Conservation (phyloP, 768 basidiomycete genomes). For the Russula vinacea region DNA sequence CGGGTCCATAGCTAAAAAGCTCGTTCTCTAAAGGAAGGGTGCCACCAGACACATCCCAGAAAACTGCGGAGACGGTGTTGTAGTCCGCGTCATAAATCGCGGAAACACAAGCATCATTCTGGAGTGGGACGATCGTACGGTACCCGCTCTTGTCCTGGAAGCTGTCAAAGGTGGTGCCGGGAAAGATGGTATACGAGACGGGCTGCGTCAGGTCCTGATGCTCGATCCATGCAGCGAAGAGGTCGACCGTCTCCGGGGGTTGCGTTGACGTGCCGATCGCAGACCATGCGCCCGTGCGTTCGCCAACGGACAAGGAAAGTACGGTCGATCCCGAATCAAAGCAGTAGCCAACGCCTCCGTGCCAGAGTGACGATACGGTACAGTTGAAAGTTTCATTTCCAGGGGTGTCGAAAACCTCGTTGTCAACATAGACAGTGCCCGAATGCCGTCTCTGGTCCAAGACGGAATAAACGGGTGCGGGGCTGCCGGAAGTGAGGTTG, state of each 20-base stretch:
- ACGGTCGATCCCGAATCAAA: conserved; percentile 39
- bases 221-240: conserved; percentile 62
- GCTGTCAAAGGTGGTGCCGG: conserved; percentile 42
- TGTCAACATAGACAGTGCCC: conserved; percentile 46
- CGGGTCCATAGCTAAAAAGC: conserved; percentile 32
- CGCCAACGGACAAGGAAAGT: conserved; percentile 45
- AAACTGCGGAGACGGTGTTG: conserved; percentile 47
- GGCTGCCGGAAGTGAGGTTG: conserved; percentile 44
- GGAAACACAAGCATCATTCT: conserved; percentile 49
- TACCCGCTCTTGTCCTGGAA: conserved; percentile 43
- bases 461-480: conserved; percentile 55
- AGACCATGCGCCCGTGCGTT: conserved; percentile 58
- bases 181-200: conserved; percentile 55
- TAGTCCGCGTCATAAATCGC: conserved; percentile 48
- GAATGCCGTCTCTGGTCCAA: conserved; percentile 59
- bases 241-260: conserved; percentile 53
- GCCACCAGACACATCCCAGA: conserved; percentile 54
- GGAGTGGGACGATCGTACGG: conserved; percentile 32
- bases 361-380: conserved; percentile 50
- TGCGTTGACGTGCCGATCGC: conserved; percentile 48
- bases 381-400: conserved; percentile 33
- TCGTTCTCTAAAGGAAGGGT: conserved; percentile 38
- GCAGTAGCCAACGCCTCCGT: conserved; percentile 61
- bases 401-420: conserved; percentile 23
- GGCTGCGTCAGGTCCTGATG: conserved; percentile 36